Conservation (phyloP, 1,139 yeast genomes). For the Kodamaea arcana region DNA sequence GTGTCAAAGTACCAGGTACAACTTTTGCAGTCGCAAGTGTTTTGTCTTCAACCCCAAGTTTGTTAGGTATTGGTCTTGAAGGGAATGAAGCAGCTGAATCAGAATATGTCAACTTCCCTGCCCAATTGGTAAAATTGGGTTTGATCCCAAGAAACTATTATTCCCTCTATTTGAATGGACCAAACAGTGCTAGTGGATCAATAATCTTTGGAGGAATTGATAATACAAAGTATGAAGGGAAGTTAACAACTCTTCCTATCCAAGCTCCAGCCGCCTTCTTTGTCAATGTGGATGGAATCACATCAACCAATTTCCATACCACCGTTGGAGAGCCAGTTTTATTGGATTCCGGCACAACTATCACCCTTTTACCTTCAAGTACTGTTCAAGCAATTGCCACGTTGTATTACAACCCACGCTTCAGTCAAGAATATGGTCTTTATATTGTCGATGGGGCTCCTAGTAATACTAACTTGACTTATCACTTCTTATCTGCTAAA, state of each 20-base stretch:
- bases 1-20: constrained; percentile 4
- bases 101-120: constrained; percentile 18
- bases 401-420: background rate
- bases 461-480: background rate
- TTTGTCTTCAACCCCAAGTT: constrained; percentile 11
- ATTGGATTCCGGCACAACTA: constrained; percentile 68
- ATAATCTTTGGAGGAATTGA: constrained; percentile 21
- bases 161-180: constrained; percentile 18
- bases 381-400: constrained; percentile 36
- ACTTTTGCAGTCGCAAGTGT: constrained; percentile 14
- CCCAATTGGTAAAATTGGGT: constrained; percentile 16
- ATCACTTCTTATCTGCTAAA: background rate
- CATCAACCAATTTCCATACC: constrained; percentile 1
- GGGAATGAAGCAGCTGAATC: constrained; percentile 9
- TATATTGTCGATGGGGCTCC: constrained; percentile 4
- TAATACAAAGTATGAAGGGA: constrained; percentile 15
- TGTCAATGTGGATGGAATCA: constrained; percentile 5
- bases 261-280: constrained; percentile 4
- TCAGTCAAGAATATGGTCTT: background rate
- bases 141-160: constrained; percentile 15
- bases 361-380: constrained; percentile 48
- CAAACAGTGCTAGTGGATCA: constrained; percentile 12
- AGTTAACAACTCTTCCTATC: constrained; percentile 9
- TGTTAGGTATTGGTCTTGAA: constrained; percentile 17
- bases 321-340: constrained; percentile 33